Conservation (phyloP, 345 rosid genomes). For the Microcos paniculata region DNA sequence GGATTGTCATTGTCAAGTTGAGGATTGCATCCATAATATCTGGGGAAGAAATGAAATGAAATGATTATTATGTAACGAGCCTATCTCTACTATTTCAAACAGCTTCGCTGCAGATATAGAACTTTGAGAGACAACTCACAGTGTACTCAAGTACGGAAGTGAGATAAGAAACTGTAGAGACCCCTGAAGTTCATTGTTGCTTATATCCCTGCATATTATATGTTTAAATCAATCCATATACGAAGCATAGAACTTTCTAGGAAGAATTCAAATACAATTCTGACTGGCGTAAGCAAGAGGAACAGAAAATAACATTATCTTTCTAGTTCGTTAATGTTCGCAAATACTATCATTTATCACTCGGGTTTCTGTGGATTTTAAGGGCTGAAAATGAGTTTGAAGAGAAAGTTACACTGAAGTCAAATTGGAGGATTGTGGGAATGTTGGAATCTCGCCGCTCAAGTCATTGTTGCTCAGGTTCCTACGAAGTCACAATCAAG, state of each 20-base stretch:
- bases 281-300: not conserved
- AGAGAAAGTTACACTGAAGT: conserved; percentile 51
- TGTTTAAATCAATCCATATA: conserved; percentile 4
- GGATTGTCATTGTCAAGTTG: conserved; percentile 26
- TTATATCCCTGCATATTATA: conserved; percentile 49
- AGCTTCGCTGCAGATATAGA: not conserved
- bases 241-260: not conserved
- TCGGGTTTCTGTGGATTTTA: not conserved
- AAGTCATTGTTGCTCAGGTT: conserved; percentile 57
- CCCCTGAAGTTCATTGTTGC: conserved; percentile 45
- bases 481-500: conserved; percentile 28
- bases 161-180: conserved; percentile 29
- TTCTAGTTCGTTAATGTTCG: not conserved
- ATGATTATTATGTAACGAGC: conserved; percentile 1
- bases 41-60: conserved; percentile 22
- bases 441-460: conserved; percentile 38
- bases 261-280: not conserved
- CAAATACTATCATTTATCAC: not conserved
- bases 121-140: conserved; percentile 39
- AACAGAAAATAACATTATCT: not conserved
- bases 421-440: conserved; percentile 39
- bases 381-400: conserved; percentile 7
- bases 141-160: conserved; percentile 34
- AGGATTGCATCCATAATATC: conserved; percentile 57
- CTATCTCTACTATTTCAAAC: not conserved